Base-by-base conservation (phyloP, 1,284 basidiomycete genomes). In the Neotropicomus parvogracilis region DNA sequence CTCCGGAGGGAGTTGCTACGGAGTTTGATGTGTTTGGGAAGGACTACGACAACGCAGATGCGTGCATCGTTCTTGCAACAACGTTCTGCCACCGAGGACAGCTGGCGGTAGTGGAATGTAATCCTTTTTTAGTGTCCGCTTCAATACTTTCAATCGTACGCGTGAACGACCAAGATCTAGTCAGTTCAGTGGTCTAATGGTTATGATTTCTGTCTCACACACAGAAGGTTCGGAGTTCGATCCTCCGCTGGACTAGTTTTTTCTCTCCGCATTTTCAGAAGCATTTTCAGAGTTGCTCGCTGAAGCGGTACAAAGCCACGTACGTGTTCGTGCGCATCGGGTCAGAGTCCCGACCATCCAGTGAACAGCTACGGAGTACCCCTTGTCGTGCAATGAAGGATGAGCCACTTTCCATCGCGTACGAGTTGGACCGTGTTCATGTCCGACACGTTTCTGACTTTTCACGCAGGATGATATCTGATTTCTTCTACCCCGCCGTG, bases 401-500 rank as follows among this genome's bases (percentile, higher is more conserved):
- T 53, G 64, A 29, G 14, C 20, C 40, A 8, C 56, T 66, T 43
- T 63, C 63, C 5, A 66, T 65, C 32, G 63, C 63, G 63, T 65
- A 55, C 48, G 63, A 44, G 37, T 34, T 21, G 6, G 2, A n/a
- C 21, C n/a, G 1, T n/a, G 16, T 42, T 17, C 27, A 16, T 12
- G 8, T 27, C 24, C 14, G 11, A 17, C 10, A 28, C 9, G 3
- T 6, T 4, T 17, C 54, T 52, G 34, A 53, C 39, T 3, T 17
- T 32, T 24, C 29, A 10, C 40, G 3, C 19, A 95, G 91, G 21
- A 94, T 99, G 90, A 83, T 98, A 40, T 92, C 86, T 40, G 95
- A 99, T 70, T 99, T 98, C 74, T 99, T 98, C 72, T 86, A 91
- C 63, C 95, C 95, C 0, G 80, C 85, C 54, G 87, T 97, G 3